Conservation (phyloP, 305 asterid genomes). For the Rubia occidens region DNA sequence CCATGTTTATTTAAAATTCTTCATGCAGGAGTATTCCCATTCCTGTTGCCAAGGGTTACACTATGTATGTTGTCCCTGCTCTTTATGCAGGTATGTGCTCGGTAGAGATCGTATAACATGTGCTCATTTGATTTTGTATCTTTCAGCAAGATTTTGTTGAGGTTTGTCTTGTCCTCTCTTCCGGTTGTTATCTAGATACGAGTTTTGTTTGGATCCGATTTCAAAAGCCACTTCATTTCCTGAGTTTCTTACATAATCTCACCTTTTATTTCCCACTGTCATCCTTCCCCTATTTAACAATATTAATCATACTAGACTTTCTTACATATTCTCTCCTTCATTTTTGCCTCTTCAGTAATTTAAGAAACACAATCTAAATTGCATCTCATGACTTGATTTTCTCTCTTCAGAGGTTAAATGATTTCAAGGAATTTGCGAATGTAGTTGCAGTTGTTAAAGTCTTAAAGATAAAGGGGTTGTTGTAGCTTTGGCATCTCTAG, state of each 20-base stretch:
- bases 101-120: background rate
- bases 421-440: conserved; percentile 55
- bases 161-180: background rate
- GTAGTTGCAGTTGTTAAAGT: no score
- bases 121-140: background rate
- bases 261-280: background rate
- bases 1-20: conserved; percentile 18
- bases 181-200: background rate
- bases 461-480: no score
- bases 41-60: conserved; percentile 90
- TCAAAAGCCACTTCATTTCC: no score
- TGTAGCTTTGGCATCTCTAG: no score
- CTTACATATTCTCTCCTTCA: background rate
- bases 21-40: conserved; percentile 81
- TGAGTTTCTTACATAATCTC: no score
- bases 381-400: conserved; percentile 4
- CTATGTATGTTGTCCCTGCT: conserved; percentile 39
- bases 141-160: background rate
- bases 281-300: background rate
- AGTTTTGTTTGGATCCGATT: background rate
- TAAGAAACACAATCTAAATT: background rate
- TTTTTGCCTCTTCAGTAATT: background rate
- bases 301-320: no score
- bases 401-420: conserved; percentile 40
- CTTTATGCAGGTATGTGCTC: background rate